Base-by-base conservation (phyloP, 805 yeast species). In the Starmerella kuoi region DNA sequence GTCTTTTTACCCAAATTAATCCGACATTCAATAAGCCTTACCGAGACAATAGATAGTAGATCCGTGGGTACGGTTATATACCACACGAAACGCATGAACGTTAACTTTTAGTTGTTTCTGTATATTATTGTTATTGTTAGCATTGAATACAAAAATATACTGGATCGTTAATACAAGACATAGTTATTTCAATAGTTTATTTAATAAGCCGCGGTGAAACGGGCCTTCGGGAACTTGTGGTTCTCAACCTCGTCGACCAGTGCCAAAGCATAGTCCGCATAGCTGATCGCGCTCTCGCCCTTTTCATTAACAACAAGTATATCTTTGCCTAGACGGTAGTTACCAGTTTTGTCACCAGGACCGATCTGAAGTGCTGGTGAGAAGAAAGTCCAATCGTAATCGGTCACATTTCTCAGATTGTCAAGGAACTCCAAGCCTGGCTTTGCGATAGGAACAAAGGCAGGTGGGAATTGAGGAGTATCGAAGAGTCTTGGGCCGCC, bases 261-360 rank as follows among this genome's bases (percentile, higher is more conserved):
- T 7, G 43, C 50, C 8, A 40, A 5, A 22, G 45, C 47, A 23
- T 44, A 44, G 43, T 43, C 47, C 27, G 27, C 45, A 28, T 27
- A 40, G 45, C 50, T 46, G 42, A 46, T 46, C 35, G 11, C 17
- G 39, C 47, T 43, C 20, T 37, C 32, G 20, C 50, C 50, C 32
- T 43, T 21, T 18, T 5, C 27, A 20, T 46, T 45, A 5, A 30
- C 21, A 11, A 46, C 9, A 3, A 46, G 37, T 3, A 46, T 27
- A 15, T 42, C 41, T 4, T 8, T 26, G 19, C 41, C 47, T 12
- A 31, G 17, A 15, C 50, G 45, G 47, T 21, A 46, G 28, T 33
- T 44, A 14, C 45, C 43, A 6, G 38, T 38, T 22, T 21, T 11
- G 14, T 39, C 35, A 9, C 47, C 49, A n/a, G 43, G 43, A 6